phyloP scores from a whole-genome alignment of 768 basidiomycete species.

The Crucibulum laeve region DNA sequence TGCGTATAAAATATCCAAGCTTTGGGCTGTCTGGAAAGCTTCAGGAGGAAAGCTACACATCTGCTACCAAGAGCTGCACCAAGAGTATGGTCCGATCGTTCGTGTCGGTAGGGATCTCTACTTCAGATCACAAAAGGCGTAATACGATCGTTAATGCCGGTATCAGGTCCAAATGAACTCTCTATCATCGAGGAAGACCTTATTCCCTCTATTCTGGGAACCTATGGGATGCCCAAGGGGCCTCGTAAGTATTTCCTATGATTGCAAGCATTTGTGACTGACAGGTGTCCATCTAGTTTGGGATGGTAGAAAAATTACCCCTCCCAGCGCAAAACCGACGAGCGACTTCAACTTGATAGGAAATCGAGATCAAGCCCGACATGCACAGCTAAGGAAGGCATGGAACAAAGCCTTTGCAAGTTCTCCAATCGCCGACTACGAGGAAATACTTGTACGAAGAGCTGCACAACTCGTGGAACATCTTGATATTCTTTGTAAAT shows the following conservation, averaged over 20 bases:
- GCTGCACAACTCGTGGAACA: constrained; percentile 24
- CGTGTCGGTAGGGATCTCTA: constrained; percentile 20
- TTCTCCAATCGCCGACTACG: constrained; percentile 34
- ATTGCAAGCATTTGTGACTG: background rate
- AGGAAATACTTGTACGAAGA: constrained; percentile 23
- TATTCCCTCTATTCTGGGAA: constrained; percentile 39
- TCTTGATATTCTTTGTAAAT: constrained; percentile 14
- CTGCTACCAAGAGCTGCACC: constrained; percentile 20
- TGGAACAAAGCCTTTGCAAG: constrained; percentile 40
- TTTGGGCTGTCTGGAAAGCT: constrained; percentile 15
- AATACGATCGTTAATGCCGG: background rate
- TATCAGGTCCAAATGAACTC: constrained; percentile 47
- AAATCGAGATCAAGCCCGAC: constrained; percentile 22
- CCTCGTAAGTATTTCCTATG: constrained; percentile 32
- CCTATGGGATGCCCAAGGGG: constrained; percentile 48
- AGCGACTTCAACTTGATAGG: constrained; percentile 14
- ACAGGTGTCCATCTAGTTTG: constrained; percentile 24
- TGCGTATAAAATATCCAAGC: constrained; percentile 21
- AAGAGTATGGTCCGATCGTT: constrained; percentile 28
- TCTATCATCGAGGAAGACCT: constrained; percentile 39
- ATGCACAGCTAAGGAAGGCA: constrained; percentile 32
- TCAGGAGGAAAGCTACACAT: constrained; percentile 19
- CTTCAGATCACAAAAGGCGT: background rate
- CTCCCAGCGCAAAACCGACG: constrained; percentile 15
- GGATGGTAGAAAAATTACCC: constrained; percentile 34